These are phyloP conservation scores for Mesembryanthemum crystallinum DNA, from an alignment of 148 eudicot genomes.

Conservation along the genomic window DNA sequence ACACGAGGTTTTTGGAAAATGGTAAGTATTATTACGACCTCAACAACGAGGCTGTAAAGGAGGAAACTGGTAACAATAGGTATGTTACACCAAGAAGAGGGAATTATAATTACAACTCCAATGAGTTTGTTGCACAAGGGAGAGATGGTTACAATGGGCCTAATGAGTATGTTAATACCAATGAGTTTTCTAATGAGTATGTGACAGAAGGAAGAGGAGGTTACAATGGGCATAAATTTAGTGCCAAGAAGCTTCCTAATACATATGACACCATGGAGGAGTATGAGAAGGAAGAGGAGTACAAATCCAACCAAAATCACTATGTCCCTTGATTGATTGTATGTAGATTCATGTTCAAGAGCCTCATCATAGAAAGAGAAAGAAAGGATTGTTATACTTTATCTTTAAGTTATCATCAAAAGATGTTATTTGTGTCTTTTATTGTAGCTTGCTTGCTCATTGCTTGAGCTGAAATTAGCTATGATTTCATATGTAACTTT, in stretches of 20 bases:
- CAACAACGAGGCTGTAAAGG: conserved; percentile 12
- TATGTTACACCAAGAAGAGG: not conserved
- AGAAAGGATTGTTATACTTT: not conserved
- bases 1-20: conserved; percentile 47
- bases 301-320: not conserved
- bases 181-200: no score
- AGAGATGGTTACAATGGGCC: not conserved
- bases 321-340: not conserved
- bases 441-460: not conserved
- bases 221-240: not conserved
- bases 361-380: not conserved
- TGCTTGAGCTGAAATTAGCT: conserved; percentile 8
- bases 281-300: conserved; percentile 25
- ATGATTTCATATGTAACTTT: conserved; percentile 1
- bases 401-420: conserved; percentile 12
- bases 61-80: not conserved
- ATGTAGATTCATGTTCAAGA: not conserved
- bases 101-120: not conserved
- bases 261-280: conserved; percentile 28
- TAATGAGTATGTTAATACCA: no score
- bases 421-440: not conserved
- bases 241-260: conserved; percentile 20
- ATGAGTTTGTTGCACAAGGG: not conserved
- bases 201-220: not conserved
- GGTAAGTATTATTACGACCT: conserved; percentile 36